Evolutionary conservation across 2,329 filamentous ascomycete genomes (phyloP), one percentile per base, ranked within the genome.

Genomic region (Coniella lustricola): DNA sequence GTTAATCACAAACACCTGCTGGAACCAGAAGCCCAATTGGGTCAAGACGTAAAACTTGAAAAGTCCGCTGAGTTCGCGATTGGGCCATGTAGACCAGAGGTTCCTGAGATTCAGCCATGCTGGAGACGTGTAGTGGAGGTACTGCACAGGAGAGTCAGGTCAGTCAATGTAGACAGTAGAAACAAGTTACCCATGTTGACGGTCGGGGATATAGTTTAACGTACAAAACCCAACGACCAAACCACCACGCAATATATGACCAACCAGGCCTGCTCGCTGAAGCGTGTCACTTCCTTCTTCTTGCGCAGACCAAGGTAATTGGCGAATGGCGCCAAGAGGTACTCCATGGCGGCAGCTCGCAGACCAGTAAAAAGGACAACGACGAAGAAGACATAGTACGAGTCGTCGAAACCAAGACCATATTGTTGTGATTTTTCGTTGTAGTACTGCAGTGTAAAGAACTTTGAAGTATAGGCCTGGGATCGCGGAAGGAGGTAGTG

Each of bases 221-320:
- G 59, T 74, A 95, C 87, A 74, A 94, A 76, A 57, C 93, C 93
- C 53, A 91, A 71, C 12, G 81, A 75, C 86, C 89, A 97, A 63
- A 90, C 91, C 48, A 84, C 71, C 39, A 71, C 71, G 66, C 91
- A 91, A 70, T 96, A 97, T 38, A 93, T 67, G 49, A 94, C 70
- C 62, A 95, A 74, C 88, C 91, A 97, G 40, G 84, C 88, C 70
- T 98, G 93, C 70, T 98, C 93, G 54, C 89, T 89, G 68, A 97
- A 95, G 50, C 93, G 80, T 42, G 87, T 80, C 51, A 85, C 72
- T 40, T 82, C 81, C 70, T 95, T 96, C 62, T 74, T 75, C 62
- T 84, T 87, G 58, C 77, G 76, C 58, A 96, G 79, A 32, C 91
- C 91, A 54, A 78, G 76, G 41, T 74, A 70, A 55, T 79, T 82